These are phyloP conservation scores for Clohesyomyces aquaticus DNA, from an alignment of 495 filamentous ascomycete species.

Conservation along the genomic window DNA sequence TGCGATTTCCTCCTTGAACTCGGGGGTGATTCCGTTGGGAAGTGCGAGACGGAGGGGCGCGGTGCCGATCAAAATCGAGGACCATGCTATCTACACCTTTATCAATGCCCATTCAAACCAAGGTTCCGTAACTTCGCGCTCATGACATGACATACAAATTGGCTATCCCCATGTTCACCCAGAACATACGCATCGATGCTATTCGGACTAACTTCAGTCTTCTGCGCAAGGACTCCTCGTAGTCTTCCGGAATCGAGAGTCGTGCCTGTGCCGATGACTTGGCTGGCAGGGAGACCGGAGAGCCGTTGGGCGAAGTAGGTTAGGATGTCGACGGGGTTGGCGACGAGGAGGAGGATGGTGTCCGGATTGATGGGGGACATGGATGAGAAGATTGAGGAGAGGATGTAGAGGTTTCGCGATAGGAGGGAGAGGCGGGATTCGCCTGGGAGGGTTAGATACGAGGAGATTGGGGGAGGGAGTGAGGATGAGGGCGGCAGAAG, in stretches of 20 bases:
- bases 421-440: constrained; percentile 50
- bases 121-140: not conserved
- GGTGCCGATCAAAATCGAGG: constrained; percentile 42
- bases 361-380: constrained; percentile 49
- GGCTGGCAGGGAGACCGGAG: constrained; percentile 46
- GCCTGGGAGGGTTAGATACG: constrained; percentile 34
- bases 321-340: constrained; percentile 56
- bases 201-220: constrained; percentile 33
- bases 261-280: constrained; percentile 52
- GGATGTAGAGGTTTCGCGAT: constrained; percentile 50
- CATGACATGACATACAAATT: constrained; percentile 42
- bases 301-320: constrained; percentile 49
- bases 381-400: constrained; percentile 45
- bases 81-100: constrained; percentile 50
- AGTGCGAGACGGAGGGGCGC: constrained; percentile 43
- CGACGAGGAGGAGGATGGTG: constrained; percentile 51
- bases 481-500: not conserved
- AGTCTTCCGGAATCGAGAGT: constrained; percentile 51
- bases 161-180: constrained; percentile 52
- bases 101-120: too few relatives aligned
- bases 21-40: constrained; percentile 8
- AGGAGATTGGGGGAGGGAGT: constrained; percentile 6
- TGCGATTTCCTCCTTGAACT: constrained; percentile 39
- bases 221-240: constrained; percentile 47
- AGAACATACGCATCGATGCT: constrained; percentile 51